phyloP scores from a whole-genome alignment of 352 stramenopile genomes.

The Phytophthora syringae region DNA sequence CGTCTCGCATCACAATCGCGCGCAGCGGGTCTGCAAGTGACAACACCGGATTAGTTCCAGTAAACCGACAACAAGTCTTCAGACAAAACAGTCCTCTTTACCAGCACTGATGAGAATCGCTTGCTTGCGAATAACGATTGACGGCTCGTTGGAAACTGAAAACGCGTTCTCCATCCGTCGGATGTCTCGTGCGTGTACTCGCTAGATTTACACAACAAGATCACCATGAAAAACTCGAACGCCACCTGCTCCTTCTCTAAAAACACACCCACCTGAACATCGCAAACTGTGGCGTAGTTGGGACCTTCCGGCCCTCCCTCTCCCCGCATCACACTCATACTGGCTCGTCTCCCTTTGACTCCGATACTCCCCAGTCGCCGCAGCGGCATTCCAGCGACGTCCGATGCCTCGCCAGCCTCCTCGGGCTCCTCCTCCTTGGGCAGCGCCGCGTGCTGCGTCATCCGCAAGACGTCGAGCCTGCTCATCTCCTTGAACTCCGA shows the following conservation, averaged over 20 bases:
- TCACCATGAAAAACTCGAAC: not conserved
- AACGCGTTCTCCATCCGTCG: slow-evolving; percentile 79
- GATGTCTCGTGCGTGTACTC: slow-evolving; percentile 79
- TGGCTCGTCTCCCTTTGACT: slow-evolving; percentile 29
- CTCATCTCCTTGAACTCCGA: slow-evolving; percentile 62
- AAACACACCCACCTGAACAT: slow-evolving; percentile 43
- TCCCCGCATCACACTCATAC: slow-evolving; percentile 24
- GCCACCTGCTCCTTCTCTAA: not conserved
- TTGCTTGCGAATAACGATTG: slow-evolving; percentile 79
- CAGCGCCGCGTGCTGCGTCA: slow-evolving; percentile 60
- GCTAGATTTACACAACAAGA: slow-evolving; percentile 33
- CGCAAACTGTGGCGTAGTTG: slow-evolving; percentile 45
- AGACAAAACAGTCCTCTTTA: too few species aligned
- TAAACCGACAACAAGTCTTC: not conserved
- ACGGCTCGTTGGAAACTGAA: slow-evolving; percentile 75
- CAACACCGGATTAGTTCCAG: slow-evolving; percentile 4
- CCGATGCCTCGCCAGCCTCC: slow-evolving; percentile 17
- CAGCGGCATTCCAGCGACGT: slow-evolving; percentile 16
- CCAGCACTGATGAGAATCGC: slow-evolving; percentile 80
- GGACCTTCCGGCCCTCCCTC: slow-evolving; percentile 23
- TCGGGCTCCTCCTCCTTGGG: slow-evolving; percentile 24
- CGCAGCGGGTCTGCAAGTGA: slow-evolving; percentile 59
- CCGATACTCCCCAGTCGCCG: slow-evolving; percentile 30
- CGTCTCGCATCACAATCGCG: slow-evolving; percentile 76
- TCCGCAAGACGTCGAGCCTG: slow-evolving; percentile 59